Conservation (phyloP, 768 basidiomycete genomes). For the Kwoniella newhampshirensis region DNA sequence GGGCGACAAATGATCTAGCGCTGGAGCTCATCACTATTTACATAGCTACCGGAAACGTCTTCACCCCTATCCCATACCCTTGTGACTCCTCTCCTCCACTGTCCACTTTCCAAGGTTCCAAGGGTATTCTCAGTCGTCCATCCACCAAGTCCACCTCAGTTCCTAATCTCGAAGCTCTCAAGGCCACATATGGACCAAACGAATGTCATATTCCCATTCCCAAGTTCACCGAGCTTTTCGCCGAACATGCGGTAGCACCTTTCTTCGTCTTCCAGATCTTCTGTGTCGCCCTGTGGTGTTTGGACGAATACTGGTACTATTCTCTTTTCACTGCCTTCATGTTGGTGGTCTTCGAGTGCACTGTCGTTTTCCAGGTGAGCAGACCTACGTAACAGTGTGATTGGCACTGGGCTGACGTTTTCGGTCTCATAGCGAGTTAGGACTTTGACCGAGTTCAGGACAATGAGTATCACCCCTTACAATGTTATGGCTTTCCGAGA, state of each 20-base stretch:
- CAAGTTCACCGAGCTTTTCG: conserved; percentile 84
- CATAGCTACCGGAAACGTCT: conserved; percentile 60
- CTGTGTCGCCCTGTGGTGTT: conserved; percentile 93
- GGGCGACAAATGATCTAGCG: too few relatives aligned
- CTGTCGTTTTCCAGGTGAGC: conserved; percentile 94
- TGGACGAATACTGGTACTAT: conserved; percentile 99
- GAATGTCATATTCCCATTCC: conserved; percentile 97
- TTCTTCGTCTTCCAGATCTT: conserved; percentile 99
- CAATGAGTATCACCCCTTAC: conserved; percentile 92
- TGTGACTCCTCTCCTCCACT: conserved; percentile 70
- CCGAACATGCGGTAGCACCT: conserved; percentile 94
- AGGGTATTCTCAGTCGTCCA: conserved; percentile 57
- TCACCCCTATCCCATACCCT: conserved; percentile 84
- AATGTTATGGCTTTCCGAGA: conserved; percentile 78
- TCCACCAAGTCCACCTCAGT: conserved; percentile 26
- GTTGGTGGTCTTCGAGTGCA: conserved; percentile 97
- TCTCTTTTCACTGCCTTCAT: conserved; percentile 95
- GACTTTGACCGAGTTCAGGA: conserved; percentile 91
- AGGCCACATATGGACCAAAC: conserved; percentile 80
- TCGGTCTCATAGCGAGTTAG: conserved; percentile 67
- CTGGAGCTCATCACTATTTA: not conserved
- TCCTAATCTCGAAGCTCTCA: conserved; percentile 59
- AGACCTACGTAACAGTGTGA: not conserved
- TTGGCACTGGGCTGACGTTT: not conserved
- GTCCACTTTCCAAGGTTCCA: conserved; percentile 60